Base-by-base conservation (phyloP, 164 flowering plant species). In the Kingdonia uniflora region DNA sequence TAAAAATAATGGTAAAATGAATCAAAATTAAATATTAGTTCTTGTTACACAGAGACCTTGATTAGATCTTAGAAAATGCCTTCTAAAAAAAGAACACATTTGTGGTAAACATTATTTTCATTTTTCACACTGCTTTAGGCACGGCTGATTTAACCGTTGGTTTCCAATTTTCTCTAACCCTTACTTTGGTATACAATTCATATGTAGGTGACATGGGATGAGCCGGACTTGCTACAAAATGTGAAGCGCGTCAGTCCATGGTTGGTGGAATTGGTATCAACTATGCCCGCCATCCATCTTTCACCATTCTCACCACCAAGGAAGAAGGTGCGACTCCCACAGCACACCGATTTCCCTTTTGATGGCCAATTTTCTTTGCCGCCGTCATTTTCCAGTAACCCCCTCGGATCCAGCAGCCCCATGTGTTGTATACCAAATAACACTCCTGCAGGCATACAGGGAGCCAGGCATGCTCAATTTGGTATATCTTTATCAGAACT, bases 401-500 rank as follows among this genome's bases (percentile, higher is more conserved):
- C 74, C 75, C 75, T 75, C 25, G 74, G 82, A 68, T 60, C 84
- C 55, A 75, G 68, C 75, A 76, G 78, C 77, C 81, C 85, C 56
- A 65, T 78, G 68, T 72, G 74, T 69, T 76, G 68, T 80, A 62
- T 75, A 59, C 49, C 77, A n/a, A 77, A 84, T 68, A 78, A 76
- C 70, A 65, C 79, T 75, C 77, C 92, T 82, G 87, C 88, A 78
- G 92, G 98, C 87, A 87, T 92, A 79, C 98, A 92, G 96, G 98
- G 98, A 87, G 94, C 98, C 98, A 92, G 98, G 98, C 98, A 92
- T 75, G 74, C 80, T 84, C 94, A 77, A 66, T 78, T 64, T 65
- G 85, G 85, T 63, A 44, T 73, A 70, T 60, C 92, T 58, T 64
- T 84, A 61, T 66, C 82, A 55, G 83, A 84, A 79, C 75, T 82